phyloP scores from a whole-genome alignment of 192 early-diverging fungal species.

The Paraglomus brasilianum region DNA sequence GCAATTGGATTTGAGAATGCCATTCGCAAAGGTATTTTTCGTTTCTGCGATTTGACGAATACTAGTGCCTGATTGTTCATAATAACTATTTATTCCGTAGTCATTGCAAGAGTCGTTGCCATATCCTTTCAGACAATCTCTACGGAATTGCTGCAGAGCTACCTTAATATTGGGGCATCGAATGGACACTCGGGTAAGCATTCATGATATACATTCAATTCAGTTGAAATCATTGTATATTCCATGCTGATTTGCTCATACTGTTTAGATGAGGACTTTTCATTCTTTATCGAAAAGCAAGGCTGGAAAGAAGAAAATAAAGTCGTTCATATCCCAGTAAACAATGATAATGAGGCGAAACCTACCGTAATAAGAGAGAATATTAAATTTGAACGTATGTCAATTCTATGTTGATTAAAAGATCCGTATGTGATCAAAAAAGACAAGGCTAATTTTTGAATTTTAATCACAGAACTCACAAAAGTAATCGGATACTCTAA shows the following conservation, averaged over 20 bases:
- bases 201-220: neutral
- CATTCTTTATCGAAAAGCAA: constrained; percentile 53
- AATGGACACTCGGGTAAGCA: neutral
- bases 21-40: constrained; percentile 58
- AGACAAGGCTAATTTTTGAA: neutral
- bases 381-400: constrained; percentile 81
- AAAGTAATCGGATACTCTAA: constrained; percentile 32
- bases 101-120: constrained; percentile 70
- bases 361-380: constrained; percentile 82
- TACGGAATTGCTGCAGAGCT: constrained; percentile 51
- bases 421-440: neutral
- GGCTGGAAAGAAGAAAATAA: constrained; percentile 62
- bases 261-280: constrained; percentile 53
- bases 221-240: constrained; percentile 3
- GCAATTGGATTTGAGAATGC: constrained; percentile 71
- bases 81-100: constrained; percentile 29
- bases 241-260: neutral
- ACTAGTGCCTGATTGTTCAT: neutral
- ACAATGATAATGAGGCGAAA: constrained; percentile 84
- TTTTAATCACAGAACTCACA: constrained; percentile 16
- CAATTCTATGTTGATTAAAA: neutral
- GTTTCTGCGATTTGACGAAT: neutral
- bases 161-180: constrained; percentile 60
- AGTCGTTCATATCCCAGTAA: constrained; percentile 72
- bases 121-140: constrained; percentile 84